Conservation (phyloP, 139 green algal genomes). For the Nannochloris sp. region DNA sequence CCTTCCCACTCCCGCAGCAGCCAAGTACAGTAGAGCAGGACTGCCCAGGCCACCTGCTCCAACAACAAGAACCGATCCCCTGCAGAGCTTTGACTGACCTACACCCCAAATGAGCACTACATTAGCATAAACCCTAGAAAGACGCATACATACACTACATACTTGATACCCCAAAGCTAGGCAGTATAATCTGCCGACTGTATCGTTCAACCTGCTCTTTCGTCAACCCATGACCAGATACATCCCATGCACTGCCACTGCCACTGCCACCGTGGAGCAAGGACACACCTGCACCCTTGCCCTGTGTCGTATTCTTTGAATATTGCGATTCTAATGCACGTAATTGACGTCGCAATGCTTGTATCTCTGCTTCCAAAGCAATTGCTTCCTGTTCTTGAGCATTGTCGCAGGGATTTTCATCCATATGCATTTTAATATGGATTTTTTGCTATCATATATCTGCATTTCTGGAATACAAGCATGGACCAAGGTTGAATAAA, state of each 20-base stretch:
- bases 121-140: slow-evolving; percentile 20
- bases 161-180: slow-evolving; percentile 54
- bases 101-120: slow-evolving; percentile 4
- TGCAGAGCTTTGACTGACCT: slow-evolving; percentile 59
- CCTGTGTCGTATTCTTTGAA: too few species aligned
- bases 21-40: slow-evolving; percentile 75
- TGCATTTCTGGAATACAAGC: too few species aligned
- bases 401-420: too few species aligned
- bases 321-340: too few species aligned
- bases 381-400: too few species aligned
- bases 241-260: slow-evolving; percentile 7
- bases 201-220: slow-evolving; percentile 67
- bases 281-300: too few species aligned
- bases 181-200: slow-evolving; percentile 76
- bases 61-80: slow-evolving; percentile 64
- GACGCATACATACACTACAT: background rate
- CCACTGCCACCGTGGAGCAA: too few species aligned
- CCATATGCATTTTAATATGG: too few species aligned
- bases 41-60: slow-evolving; percentile 85
- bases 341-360: too few species aligned
- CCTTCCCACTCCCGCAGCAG: slow-evolving; percentile 62
- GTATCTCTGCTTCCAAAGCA: too few species aligned
- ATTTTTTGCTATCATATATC: too few species aligned
- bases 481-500: too few species aligned
- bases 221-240: slow-evolving; percentile 44